These are phyloP conservation scores for Starmerella sirachaensis DNA, from an alignment of 805 yeast species.

Conservation along the genomic window DNA sequence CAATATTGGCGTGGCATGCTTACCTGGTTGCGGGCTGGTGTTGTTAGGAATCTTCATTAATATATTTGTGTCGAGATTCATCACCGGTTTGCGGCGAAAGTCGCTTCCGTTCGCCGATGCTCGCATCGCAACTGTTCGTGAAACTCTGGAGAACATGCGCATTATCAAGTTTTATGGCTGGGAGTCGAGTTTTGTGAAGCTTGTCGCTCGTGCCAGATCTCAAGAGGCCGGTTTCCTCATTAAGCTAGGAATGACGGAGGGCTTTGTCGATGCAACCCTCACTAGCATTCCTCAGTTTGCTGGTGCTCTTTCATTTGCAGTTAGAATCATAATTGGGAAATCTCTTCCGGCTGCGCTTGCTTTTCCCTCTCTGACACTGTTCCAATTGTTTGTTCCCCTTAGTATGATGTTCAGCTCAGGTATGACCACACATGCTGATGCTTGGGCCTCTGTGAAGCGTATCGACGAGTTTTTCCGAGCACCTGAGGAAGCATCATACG, in stretches of 20 bases:
- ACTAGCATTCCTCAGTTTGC: slow-evolving; percentile 57
- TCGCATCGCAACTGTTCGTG: slow-evolving; percentile 67
- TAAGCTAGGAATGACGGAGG: slow-evolving; percentile 53
- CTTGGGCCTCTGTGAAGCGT: slow-evolving; percentile 27
- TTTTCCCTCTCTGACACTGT: slow-evolving; percentile 59
- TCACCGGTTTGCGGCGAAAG: slow-evolving; percentile 44
- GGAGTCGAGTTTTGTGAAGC: slow-evolving; percentile 65
- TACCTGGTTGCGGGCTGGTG: slow-evolving; percentile 54
- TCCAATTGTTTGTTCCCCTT: slow-evolving; percentile 56
- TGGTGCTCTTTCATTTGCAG: slow-evolving; percentile 49
- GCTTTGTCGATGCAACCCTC: slow-evolving; percentile 51
- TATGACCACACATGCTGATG: slow-evolving; percentile 32
- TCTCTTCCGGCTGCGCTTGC: slow-evolving; percentile 45
- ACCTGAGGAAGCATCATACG: slow-evolving; percentile 31
- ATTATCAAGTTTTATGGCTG: slow-evolving; percentile 81
- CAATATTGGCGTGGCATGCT: slow-evolving; percentile 59
- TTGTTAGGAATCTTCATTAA: slow-evolving; percentile 31
- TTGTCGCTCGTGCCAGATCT: slow-evolving; percentile 43
- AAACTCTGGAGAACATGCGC: slow-evolving; percentile 64
- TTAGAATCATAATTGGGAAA: slow-evolving; percentile 36
- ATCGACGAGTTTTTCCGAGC: slow-evolving; percentile 24
- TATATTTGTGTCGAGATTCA: slow-evolving; percentile 37
- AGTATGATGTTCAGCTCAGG: slow-evolving; percentile 46
- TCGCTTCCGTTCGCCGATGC: slow-evolving; percentile 59
- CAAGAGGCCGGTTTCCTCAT: slow-evolving; percentile 52